Base-by-base conservation (phyloP, 176 grass and related monocot species). In the Oryza meyeriana region DNA sequence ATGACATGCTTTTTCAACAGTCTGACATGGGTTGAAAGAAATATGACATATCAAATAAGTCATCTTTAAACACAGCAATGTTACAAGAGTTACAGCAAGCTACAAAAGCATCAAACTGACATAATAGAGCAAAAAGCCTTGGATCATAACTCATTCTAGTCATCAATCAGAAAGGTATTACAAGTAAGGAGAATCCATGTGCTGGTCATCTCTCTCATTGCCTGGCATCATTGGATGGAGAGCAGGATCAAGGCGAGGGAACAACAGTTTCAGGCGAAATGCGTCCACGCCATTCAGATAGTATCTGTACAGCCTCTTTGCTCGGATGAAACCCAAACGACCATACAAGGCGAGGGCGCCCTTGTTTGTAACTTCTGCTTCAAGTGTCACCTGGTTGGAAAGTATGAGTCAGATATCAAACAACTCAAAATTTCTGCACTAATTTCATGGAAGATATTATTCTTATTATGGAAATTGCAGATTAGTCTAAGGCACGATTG, bases 311-410 rank as follows among this genome's bases (percentile, higher is more conserved):
- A 98, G 61, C 78, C 95, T 93, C 76, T 98, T 98, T 48, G 92
- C 88, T 79, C 95, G 89, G 76, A 98, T 94, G 70, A 98, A 95
- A 34, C 95, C 92, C 68, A 98, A 85, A 58, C 95, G 90, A 20
- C 95, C 90, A 62, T 98, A 94, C 77, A 98, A 68, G 27, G 95
- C 95, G 22, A 98, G 86, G 7, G 95, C 95, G 36, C 92, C 92
- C 42, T 93, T 98, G 31, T 98, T 98, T 50, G 95, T 98, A 71
- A 90, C 90, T 87, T 98, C 95, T 36, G 95, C 95, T 89, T 98
- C 95, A 63, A 98, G 81, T 68, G 92, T 94, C 32, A 94, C 95
- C 95, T 98, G 82, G 12, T 87, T 91, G 20, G 6, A 50, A 75
- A 72, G 55, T 6, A 6, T 27, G 42, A 62, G 18, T 34, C 8